Evolutionary conservation across 345 rosid species (phyloP).

Genomic region (Salix udensis): DNA sequence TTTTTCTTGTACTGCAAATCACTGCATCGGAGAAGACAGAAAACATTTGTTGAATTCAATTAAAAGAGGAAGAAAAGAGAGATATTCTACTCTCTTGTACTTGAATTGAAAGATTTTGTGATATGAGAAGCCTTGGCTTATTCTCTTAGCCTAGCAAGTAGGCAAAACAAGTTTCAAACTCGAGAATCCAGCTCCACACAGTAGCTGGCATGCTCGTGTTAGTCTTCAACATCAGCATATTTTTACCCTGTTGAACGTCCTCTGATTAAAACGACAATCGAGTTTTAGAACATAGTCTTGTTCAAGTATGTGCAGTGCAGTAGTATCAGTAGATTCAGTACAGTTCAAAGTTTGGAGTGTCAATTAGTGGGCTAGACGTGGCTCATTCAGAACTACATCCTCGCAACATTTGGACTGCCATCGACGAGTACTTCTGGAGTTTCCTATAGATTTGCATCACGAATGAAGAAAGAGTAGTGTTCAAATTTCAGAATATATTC

Average conservation of each 20-base stretch:
- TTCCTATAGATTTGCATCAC: not conserved
- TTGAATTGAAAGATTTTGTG: not conserved
- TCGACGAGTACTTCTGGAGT: not conserved
- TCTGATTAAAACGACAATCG: not conserved
- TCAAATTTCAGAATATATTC: constrained; percentile 52
- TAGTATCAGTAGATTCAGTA: not conserved
- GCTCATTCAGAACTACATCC: not conserved
- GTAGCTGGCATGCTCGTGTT: not conserved
- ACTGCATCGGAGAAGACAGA: not conserved
- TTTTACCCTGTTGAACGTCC: not conserved
- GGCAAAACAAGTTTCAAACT: not conserved
- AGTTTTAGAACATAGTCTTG: not conserved
- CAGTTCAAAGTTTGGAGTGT: not conserved
- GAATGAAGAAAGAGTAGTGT: not conserved
- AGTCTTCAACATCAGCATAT: not conserved
- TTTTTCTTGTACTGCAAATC: not conserved
- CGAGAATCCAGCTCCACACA: not conserved
- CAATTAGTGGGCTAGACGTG: not conserved
- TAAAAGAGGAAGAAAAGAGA: not conserved
- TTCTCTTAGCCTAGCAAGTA: not conserved
- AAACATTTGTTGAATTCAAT: not conserved
- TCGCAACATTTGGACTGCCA: too few relatives aligned
- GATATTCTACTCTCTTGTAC: too few relatives aligned
- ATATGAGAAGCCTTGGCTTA: not conserved
- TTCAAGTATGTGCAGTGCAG: not conserved